Evolutionary conservation across 225 moss, liverwort and hornwort genomes (phyloP), one percentile per base, ranked within the genome.

Genomic region (Asterella californica): DNA sequence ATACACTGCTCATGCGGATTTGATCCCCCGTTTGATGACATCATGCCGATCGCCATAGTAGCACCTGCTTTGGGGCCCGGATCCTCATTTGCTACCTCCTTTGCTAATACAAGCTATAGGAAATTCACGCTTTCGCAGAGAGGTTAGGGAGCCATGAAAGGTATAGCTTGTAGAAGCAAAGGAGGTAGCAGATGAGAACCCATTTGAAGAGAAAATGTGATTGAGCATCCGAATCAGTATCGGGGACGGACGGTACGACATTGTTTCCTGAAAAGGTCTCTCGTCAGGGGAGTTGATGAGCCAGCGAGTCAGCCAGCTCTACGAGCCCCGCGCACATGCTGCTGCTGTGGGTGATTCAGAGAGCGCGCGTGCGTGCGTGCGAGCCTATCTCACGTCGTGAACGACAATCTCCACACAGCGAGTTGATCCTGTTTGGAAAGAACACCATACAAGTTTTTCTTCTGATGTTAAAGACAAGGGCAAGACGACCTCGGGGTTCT

Each of bases 81-180:
- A 83, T 83, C 71, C 86, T 86, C 86, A 86, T 83, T 81, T 86
- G 86, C 83, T 81, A 83, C 78, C 86, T 83, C 86, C 86, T 86
- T 86, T 86, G 81, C 86, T 86, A 79, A 79, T 86, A 86, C 86
- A 86, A 86, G 86, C 86, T 83, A 86, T 86, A 77, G 61, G 80
- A 49, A 61, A 36, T 76, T 76, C 76, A 60, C 55, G 29, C 10
- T 62, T 62, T 42, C 76, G 17, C 42, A n/a, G 22, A n/a, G 22
- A 48, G 25, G 32, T 2, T 45, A 29, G 10, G 53, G 37, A 67
- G 69, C 11, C 79, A 33, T 66, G 70, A 6, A 42, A 81, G 78
- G 74, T 83, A 81, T 86, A 86, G 86, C 86, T 86, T 86, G 86
- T 86, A 86, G 81, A 81, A 86, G 86, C 86, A 86, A 86, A 86